Base-by-base conservation (phyloP, 306 rosid species). In the Ammopiptanthus mongolicus region DNA sequence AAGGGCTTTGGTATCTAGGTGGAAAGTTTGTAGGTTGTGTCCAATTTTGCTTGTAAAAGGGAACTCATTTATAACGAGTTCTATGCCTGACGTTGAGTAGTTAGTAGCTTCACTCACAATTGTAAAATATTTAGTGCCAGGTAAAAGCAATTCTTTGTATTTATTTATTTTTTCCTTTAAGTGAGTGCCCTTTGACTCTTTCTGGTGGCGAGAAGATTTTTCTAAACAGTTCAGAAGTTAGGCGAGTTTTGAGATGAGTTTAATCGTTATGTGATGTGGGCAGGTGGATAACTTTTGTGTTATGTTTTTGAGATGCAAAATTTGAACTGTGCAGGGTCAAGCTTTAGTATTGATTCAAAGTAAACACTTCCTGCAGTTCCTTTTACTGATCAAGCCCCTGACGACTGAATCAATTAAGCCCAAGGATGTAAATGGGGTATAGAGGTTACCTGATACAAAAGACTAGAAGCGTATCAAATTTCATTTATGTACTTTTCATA, bases 1-100 rank as follows among this genome's bases (percentile, higher is more conserved):
- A 72, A 36, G 59, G 56, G 71, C 58, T 74, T 25, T 69, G 86
- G 67, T 79, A 39, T 74, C 55, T 82, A 76, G 83, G 58, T 81
- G 64, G 69, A 5, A 63, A 67, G 51, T 44, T 82, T 69, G 82
- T 48, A 63, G 79, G 84, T 22, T 61, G 14, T 75, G 41, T 82
- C 83, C 84, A 71, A 82, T 86, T 86, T 84, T 90, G 84, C 59
- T 12, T 83, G 85, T 82, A 61, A 67, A 82, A 74, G 73, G 78
- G 64, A 77, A 81, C 79, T 77, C 82, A 3, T 73, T 77, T 68
- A 74, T 67, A 72, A 53, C 50, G 81, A 83, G 81, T 75, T 76
- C 68, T 71, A 34, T 28, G 51, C 50, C 64, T 68, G 76, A 74
- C 63, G 66, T 64, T 78, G 63, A 69, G 75, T 84, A 65, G 65